phyloP scores from a whole-genome alignment of 768 basidiomycete genomes.

The Trametes meyenii region DNA sequence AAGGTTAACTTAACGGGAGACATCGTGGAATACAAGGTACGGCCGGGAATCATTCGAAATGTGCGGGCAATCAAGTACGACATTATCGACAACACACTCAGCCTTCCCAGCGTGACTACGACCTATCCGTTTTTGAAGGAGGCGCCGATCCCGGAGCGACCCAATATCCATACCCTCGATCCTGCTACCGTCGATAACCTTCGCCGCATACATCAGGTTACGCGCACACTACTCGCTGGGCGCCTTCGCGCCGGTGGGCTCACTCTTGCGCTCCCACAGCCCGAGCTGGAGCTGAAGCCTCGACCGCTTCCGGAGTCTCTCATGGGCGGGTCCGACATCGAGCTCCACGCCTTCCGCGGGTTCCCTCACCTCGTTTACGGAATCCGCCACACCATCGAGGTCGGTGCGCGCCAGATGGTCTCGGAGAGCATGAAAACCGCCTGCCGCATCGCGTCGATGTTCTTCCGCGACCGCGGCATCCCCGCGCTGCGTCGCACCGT shows the following conservation, averaged over 20 bases:
- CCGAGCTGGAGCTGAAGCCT: conserved; percentile 33
- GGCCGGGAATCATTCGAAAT: conserved; percentile 75
- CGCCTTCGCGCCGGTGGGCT: conserved; percentile 31
- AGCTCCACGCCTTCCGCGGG: conserved; percentile 35
- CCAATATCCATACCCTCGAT: neutral
- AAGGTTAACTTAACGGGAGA: conserved; percentile 63
- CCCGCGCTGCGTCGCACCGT: conserved; percentile 64
- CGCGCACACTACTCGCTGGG: conserved; percentile 14
- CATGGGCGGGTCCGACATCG: neutral
- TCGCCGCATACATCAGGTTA: conserved; percentile 34
- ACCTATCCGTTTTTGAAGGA: conserved; percentile 51
- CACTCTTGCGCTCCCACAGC: conserved; percentile 27
- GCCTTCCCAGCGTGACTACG: conserved; percentile 12
- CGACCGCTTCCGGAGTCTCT: conserved; percentile 32
- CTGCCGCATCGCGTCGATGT: conserved; percentile 72
- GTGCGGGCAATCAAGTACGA: conserved; percentile 67
- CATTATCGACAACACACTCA: conserved; percentile 58
- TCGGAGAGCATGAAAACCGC: conserved; percentile 85
- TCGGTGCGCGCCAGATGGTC: conserved; percentile 60
- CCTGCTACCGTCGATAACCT: conserved; percentile 31
- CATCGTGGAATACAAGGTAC: conserved; percentile 70
- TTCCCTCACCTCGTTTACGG: conserved; percentile 55
- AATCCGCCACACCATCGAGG: conserved; percentile 37
- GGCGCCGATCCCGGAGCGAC: neutral
- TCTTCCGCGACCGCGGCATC: conserved; percentile 59